These are phyloP conservation scores for Chalciporus sp. DNA, from an alignment of 1,284 basidiomycete species.

Conservation along the genomic window DNA sequence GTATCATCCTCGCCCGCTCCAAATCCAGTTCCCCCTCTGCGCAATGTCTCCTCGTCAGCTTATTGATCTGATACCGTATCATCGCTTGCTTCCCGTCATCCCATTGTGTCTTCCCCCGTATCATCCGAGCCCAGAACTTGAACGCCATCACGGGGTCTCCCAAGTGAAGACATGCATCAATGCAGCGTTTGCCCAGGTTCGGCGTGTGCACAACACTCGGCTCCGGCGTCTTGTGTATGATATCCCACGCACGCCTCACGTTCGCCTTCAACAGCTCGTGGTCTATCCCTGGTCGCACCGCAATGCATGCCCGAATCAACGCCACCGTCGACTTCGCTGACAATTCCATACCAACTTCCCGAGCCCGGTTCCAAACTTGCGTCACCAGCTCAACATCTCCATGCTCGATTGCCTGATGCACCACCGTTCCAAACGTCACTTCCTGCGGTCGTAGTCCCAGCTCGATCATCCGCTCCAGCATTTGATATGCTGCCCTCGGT, in stretches of 20 bases:
- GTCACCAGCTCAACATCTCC: conserved; percentile 47
- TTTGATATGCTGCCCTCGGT: conserved; percentile 45
- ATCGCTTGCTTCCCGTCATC: conserved; percentile 45
- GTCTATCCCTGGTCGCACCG: conserved; percentile 27
- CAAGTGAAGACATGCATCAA: conserved; percentile 50
- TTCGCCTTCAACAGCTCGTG: conserved; percentile 32
- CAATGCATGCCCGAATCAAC: conserved; percentile 49
- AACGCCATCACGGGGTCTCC: conserved; percentile 54
- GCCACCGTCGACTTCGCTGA: conserved; percentile 50
- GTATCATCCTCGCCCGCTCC: conserved; percentile 36
- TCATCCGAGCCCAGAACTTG: conserved; percentile 56
- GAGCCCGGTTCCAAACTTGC: conserved; percentile 44
- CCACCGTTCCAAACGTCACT: conserved; percentile 59
- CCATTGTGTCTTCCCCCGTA: conserved; percentile 53
- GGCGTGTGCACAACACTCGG: conserved; percentile 42
- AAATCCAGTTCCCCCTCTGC: conserved; percentile 33
- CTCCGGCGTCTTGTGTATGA: conserved; percentile 44
- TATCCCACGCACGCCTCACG: conserved; percentile 44
- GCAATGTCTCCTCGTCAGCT: conserved; percentile 35
- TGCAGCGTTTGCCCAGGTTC: conserved; percentile 52
- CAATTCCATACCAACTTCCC: conserved; percentile 38
- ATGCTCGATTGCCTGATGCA: conserved; percentile 54
- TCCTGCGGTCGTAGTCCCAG: conserved; percentile 51
- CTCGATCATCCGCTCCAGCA: conserved; percentile 52
- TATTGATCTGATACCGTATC: conserved; percentile 44